Percentiles rank a stretch among this genome's conserved stretches.
Conservation (phyloP, 1,139 yeast genomes). For the Barnettozyma hawaiiensis region DNA sequence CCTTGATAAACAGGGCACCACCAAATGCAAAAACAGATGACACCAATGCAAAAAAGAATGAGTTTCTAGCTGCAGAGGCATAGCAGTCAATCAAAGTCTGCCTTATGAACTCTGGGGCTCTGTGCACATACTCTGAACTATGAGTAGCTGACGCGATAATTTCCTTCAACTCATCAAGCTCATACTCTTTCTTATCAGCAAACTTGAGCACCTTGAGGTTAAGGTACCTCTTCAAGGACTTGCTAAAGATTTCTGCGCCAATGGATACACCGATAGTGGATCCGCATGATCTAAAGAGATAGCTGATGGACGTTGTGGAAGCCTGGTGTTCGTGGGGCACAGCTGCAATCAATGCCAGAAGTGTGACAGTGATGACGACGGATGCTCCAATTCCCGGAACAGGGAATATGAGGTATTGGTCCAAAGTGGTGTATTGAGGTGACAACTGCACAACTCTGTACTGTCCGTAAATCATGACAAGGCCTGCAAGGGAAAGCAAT, state of each 20-base stretch:
- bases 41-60: constrained; percentile 43
- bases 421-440: constrained; percentile 32
- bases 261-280: constrained; percentile 65
- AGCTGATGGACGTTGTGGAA: constrained; percentile 66
- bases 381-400: constrained; percentile 57
- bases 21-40: constrained; percentile 36
- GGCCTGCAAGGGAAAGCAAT: constrained; percentile 41
- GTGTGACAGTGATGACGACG: constrained; percentile 57
- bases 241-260: constrained; percentile 61
- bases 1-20: constrained; percentile 32
- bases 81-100: constrained; percentile 45
- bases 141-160: constrained; percentile 49
- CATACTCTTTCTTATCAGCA: constrained; percentile 27
- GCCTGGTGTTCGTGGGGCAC: constrained; percentile 62
- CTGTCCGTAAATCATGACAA: constrained; percentile 43
- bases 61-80: constrained; percentile 44
- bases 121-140: constrained; percentile 50
- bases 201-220: constrained; percentile 24
- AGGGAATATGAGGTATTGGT: constrained; percentile 30
- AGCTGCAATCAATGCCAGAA: constrained; percentile 60
- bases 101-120: constrained; percentile 45
- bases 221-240: constrained; percentile 27
- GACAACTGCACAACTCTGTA: constrained; percentile 34
- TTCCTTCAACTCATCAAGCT: constrained; percentile 33
- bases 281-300: constrained; percentile 70